Base-by-base conservation (phyloP, 1,284 basidiomycete genomes). In the Marasmius oreades region DNA sequence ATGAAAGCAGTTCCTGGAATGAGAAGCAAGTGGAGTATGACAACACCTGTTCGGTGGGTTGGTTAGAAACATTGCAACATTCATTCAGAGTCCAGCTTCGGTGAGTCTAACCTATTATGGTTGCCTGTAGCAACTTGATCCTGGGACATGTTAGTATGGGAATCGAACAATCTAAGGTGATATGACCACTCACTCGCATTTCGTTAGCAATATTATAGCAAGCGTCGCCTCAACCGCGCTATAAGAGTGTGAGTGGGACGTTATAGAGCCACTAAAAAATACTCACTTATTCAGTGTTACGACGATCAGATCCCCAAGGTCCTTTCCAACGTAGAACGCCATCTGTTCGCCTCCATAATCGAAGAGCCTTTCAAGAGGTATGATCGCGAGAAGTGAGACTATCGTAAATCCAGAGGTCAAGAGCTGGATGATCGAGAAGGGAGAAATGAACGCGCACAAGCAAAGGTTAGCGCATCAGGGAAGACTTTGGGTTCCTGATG, bases 341-440 rank as follows among this genome's bases (percentile, higher is more conserved):
- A 86, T 79, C 62, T 86, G 81, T 61, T 85, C 82, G 46, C 82
- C 84, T 45, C 79, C 79, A 72, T 76, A 85, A 56, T 86, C 83
- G 58, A 85, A 80, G 7, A 84, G 61, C 52, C 75, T 72, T 61
- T 82, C 80, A 8, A 85, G 71, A 12, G 84, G 80, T 36, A 85
- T 75, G 57, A 85, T 79, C 14, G 77, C 71, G 47, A 82, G 67
- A 64, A 84, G 81, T 45, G 72, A 78, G 16, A 85, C 83, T 85
- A 51, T 20, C 11, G 39, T 7, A 5, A 48, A 55, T 51, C 46
- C 53, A 12, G 61, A 46, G 43, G 8, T 58, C 60, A 56, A 61
- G 37, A 26, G 52, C 47, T 34, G 55, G 52, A 34, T 56, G 56
- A 53, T 45, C 1, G 43, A 28, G 16, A 26, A 22, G 7, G 47